A percentile compares a stretch with the other conserved stretches of the same genome.
phyloP scores from a whole-genome alignment of 768 basidiomycete species.

The Tricholoma saponaceum region DNA sequence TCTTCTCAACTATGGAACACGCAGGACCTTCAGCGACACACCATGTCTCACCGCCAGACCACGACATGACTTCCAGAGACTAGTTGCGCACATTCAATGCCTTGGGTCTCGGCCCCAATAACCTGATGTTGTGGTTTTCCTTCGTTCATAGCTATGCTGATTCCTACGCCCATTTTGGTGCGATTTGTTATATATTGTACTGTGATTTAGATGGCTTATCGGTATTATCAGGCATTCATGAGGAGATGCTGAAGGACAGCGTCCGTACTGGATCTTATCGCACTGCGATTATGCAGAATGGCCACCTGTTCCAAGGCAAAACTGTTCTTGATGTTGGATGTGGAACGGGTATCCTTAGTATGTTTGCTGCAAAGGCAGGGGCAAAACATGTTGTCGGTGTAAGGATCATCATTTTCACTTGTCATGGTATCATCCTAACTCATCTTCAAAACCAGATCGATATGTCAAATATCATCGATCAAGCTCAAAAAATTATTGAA shows the following conservation, averaged over 20 bases:
- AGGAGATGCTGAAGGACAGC: constrained; percentile 98
- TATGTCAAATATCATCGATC: constrained; percentile 99
- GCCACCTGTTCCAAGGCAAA: constrained; percentile 94
- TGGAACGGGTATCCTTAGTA: constrained; percentile 95
- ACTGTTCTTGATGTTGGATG: constrained; percentile 97
- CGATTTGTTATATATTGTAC: constrained; percentile 15
- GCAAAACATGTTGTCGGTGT: constrained; percentile 93
- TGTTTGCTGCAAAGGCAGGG: constrained; percentile 97
- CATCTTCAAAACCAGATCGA: constrained; percentile 65
- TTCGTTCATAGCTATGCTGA: constrained; percentile 74
- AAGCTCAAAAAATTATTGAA: constrained; percentile 94
- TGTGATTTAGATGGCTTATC: background rate
- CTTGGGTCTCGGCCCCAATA: constrained; percentile 17
- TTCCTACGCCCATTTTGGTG: constrained; percentile 94
- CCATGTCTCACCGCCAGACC: constrained; percentile 19
- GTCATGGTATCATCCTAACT: constrained; percentile 5
- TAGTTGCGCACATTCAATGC: constrained; percentile 58
- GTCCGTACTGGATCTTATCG: constrained; percentile 96
- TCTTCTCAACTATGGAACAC: constrained; percentile 17
- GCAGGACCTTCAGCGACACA: constrained; percentile 25
- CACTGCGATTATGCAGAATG: constrained; percentile 90
- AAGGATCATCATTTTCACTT: constrained; percentile 23
- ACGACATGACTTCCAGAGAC: constrained; percentile 81
- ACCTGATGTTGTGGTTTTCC: constrained; percentile 33
- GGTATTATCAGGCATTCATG: constrained; percentile 77